Evolutionary conservation across 805 yeast species (phyloP).

Genomic region (Kazachstania africana): DNA sequence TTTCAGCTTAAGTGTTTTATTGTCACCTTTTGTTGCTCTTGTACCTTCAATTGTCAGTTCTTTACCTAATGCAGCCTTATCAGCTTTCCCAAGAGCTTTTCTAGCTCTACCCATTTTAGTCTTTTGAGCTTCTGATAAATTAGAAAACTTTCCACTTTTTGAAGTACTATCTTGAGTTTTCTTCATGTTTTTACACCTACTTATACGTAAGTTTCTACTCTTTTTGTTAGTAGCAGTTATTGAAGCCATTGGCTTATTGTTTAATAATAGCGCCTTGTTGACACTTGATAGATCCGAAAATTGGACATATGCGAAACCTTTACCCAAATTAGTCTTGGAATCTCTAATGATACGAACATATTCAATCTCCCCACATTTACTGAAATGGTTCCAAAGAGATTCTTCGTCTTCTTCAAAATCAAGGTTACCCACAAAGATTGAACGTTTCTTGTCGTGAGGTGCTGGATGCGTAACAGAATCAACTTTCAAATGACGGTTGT

Average conservation of each 20-base stretch:
- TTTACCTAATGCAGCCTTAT: constrained; percentile 55
- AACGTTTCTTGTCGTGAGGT: constrained; percentile 69
- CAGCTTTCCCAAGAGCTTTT: constrained; percentile 67
- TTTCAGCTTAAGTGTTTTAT: constrained; percentile 43
- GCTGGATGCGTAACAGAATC: constrained; percentile 92
- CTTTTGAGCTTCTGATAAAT: constrained; percentile 52
- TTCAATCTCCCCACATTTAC: constrained; percentile 58
- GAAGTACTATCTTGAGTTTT: constrained; percentile 12
- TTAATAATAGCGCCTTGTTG: constrained; percentile 65
- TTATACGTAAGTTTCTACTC: constrained; percentile 59
- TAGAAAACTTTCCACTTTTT: constrained; percentile 5
- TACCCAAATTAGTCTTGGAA: constrained; percentile 86
- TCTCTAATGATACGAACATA: constrained; percentile 87
- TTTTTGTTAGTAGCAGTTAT: constrained; percentile 24
- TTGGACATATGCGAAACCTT: constrained; percentile 95
- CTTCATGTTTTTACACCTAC: constrained; percentile 46
- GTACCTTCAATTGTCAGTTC: constrained; percentile 54
- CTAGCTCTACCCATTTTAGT: constrained; percentile 74
- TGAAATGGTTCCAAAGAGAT: constrained; percentile 72
- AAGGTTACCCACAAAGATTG: constrained; percentile 85
- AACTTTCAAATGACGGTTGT: constrained; percentile 70
- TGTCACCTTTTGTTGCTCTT: constrained; percentile 62
- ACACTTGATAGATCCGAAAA: constrained; percentile 66
- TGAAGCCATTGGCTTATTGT: constrained; percentile 48
- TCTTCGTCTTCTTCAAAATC: constrained; percentile 92